Percentiles rank a stretch among this genome's conserved stretches.
Conservation (phyloP, 257 asterid species). For the Paulownia fortunei region DNA sequence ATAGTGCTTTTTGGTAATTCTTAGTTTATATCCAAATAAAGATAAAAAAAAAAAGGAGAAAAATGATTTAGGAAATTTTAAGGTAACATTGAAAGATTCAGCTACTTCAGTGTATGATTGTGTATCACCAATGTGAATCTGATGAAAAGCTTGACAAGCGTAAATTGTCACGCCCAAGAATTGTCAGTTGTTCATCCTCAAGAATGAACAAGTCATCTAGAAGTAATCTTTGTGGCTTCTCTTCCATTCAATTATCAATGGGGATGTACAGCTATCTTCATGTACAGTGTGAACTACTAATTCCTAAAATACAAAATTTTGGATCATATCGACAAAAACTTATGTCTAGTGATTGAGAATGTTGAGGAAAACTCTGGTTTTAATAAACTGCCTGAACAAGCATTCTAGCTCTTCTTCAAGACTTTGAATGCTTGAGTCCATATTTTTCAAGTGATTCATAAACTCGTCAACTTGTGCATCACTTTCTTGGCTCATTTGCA, state of each 20-base stretch:
- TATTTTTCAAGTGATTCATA: constrained; percentile 35
- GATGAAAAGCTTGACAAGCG: too few species aligned
- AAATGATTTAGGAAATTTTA: not conserved
- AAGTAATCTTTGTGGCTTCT: not conserved
- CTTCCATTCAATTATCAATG: too few species aligned
- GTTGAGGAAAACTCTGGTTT: constrained; percentile 46
- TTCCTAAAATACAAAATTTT: not conserved
- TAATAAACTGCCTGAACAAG: constrained; percentile 46
- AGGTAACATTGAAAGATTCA: not conserved
- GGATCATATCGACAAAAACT: not conserved
- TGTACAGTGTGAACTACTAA: too few species aligned
- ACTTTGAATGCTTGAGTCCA: constrained; percentile 42
- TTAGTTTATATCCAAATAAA: too few species aligned
- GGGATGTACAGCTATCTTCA: not conserved
- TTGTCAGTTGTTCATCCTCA: too few species aligned
- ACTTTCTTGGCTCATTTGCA: constrained; percentile 21
- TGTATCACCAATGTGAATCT: not conserved
- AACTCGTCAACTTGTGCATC: constrained; percentile 12
- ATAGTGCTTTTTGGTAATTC: too few species aligned
- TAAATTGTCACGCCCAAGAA: too few species aligned
- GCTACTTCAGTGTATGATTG: not conserved
- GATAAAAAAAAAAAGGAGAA: too few species aligned
- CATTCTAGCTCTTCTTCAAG: constrained; percentile 44
- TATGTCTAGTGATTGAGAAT: constrained; percentile 39
- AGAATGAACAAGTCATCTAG: not conserved